Percentiles rank a stretch among this genome's conserved stretches.
Evolutionary conservation across 75 land plant species (phyloP).

Genomic region (Cryptomeria japonica): DNA sequence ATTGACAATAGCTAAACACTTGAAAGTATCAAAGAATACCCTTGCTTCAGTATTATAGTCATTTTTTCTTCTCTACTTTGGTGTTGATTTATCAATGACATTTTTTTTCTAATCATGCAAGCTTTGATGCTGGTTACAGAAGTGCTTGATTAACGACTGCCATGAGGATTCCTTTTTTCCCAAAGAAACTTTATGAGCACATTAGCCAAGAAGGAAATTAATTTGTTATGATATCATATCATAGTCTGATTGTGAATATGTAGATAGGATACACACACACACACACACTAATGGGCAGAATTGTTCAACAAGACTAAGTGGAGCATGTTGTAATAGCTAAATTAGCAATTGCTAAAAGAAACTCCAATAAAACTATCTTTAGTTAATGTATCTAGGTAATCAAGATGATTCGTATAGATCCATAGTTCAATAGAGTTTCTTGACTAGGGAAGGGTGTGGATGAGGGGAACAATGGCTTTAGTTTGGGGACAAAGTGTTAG

Average conservation of each 20-base stretch:
- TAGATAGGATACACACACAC: too few relatives aligned
- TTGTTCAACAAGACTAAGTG: neutral
- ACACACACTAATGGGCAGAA: neutral
- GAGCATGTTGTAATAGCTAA: neutral
- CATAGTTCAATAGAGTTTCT: too few relatives aligned
- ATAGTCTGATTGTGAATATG: too few relatives aligned
- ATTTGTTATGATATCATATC: neutral
- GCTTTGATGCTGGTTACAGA: too few relatives aligned
- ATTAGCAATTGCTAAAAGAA: neutral
- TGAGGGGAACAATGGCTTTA: too few relatives aligned
- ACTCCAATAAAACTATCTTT: neutral
- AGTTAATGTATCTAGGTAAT: neutral
- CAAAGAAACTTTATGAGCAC: neutral
- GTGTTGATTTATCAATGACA: neutral
- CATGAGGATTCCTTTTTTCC: neutral
- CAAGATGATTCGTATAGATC: neutral
- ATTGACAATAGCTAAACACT: neutral
- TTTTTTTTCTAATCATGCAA: neutral
- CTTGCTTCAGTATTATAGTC: neutral
- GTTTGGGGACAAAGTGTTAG: too few relatives aligned
- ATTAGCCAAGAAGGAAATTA: neutral
- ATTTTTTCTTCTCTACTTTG: too few relatives aligned
- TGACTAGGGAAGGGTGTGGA: too few relatives aligned
- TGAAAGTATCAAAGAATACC: neutral
- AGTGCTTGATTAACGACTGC: neutral